These are phyloP conservation scores for Pythium aphanidermatum DNA, from an alignment of 352 stramenopile genomes.

Conservation along the genomic window DNA sequence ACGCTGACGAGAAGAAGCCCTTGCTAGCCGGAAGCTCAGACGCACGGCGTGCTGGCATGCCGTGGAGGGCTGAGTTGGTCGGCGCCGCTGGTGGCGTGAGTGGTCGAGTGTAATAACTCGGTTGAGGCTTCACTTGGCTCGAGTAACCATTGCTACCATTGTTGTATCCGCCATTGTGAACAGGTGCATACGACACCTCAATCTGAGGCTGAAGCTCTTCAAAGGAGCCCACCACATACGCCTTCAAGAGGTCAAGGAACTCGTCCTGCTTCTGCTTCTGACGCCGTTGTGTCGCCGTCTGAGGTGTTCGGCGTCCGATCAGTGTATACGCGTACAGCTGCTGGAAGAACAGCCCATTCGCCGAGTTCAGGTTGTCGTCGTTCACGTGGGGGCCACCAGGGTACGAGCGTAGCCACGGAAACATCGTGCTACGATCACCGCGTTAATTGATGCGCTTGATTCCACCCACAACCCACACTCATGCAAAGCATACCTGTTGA, in stretches of 20 bases:
- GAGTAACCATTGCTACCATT: slow-evolving; percentile 6
- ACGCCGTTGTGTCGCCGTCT: slow-evolving; percentile 36
- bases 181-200: neutral
- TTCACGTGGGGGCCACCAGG: slow-evolving; percentile 39
- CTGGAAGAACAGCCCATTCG: slow-evolving; percentile 79
- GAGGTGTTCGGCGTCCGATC: slow-evolving; percentile 53
- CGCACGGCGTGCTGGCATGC: slow-evolving; percentile 4
- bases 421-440: slow-evolving; percentile 56
- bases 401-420: slow-evolving; percentile 70
- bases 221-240: slow-evolving; percentile 64
- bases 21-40: slow-evolving; percentile 11
- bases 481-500: slow-evolving; percentile 46
- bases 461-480: too few relatives aligned
- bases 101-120: slow-evolving; percentile 11
- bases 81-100: slow-evolving; percentile 5
- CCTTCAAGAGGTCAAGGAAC: slow-evolving; percentile 58
- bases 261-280: slow-evolving; percentile 55
- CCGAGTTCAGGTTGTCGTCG: slow-evolving; percentile 51
- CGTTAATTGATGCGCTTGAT: too few relatives aligned
- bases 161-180: neutral
- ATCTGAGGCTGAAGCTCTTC: slow-evolving; percentile 25
- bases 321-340: slow-evolving; percentile 78
- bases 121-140: slow-evolving; percentile 2
- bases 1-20: slow-evolving; percentile 17
- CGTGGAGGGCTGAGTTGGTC: slow-evolving; percentile 4